Conservation (phyloP, 768 basidiomycete species). For the Leucocoprinus birnbaumii region DNA sequence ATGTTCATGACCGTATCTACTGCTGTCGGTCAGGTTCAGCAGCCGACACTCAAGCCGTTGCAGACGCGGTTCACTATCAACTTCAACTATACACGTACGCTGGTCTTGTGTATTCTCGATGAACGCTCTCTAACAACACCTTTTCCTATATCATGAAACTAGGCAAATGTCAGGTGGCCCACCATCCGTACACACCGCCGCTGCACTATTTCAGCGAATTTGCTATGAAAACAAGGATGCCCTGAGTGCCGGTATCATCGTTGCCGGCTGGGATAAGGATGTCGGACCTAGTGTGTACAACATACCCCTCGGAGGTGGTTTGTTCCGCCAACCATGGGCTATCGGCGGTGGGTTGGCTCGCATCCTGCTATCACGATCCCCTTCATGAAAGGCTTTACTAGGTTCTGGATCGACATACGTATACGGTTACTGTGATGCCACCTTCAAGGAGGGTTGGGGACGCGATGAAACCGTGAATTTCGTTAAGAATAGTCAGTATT, state of each 20-base stretch:
- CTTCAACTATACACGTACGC: slow-evolving; percentile 75
- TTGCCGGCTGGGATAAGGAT: slow-evolving; percentile 96
- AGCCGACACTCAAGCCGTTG: slow-evolving; percentile 96
- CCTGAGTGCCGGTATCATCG: slow-evolving; percentile 92
- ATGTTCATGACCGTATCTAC: slow-evolving; percentile 96
- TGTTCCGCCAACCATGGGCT: slow-evolving; percentile 98
- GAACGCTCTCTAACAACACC: neutral
- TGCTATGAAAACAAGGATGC: slow-evolving; percentile 94
- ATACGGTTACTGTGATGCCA: slow-evolving; percentile 99
- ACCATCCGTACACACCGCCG: slow-evolving; percentile 81
- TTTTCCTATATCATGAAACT: neutral
- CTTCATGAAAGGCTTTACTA: slow-evolving; percentile 23
- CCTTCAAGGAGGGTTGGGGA: slow-evolving; percentile 89
- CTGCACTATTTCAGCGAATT: slow-evolving; percentile 78
- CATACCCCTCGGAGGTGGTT: slow-evolving; percentile 93
- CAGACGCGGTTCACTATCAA: slow-evolving; percentile 84
- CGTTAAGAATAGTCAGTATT: slow-evolving; percentile 86
- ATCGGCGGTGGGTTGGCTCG: slow-evolving; percentile 73
- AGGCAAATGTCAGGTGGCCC: slow-evolving; percentile 59
- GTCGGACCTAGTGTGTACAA: slow-evolving; percentile 92
- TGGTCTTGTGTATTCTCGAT: neutral
- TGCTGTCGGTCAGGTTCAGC: slow-evolving; percentile 99
- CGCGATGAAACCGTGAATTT: slow-evolving; percentile 90
- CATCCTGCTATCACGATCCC: neutral
- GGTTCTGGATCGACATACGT: slow-evolving; percentile 97